phyloP scores from a whole-genome alignment of 768 basidiomycete species.

The Agrocybe pediades region DNA sequence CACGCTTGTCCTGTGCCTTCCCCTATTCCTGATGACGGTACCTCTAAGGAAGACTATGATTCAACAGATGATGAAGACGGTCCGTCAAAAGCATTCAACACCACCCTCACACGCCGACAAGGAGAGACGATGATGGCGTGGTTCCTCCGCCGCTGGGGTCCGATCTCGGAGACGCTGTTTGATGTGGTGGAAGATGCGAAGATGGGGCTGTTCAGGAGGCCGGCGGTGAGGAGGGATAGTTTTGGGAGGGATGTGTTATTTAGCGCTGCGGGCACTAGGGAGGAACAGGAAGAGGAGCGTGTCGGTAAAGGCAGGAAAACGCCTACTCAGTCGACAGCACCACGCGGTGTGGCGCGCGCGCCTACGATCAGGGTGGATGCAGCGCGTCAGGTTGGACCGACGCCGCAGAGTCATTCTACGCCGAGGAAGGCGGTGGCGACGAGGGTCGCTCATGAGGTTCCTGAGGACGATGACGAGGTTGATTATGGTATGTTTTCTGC shows the following conservation, averaged over 20 bases:
- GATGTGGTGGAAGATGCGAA: constrained; percentile 21
- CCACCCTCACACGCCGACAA: constrained; percentile 9
- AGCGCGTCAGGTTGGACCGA: too few relatives aligned
- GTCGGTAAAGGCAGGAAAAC: not conserved
- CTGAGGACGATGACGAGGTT: not conserved
- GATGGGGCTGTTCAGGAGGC: constrained; percentile 18
- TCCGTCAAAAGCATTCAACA: not conserved
- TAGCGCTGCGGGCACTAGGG: not conserved
- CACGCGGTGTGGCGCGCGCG: too few relatives aligned
- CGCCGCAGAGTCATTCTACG: not conserved
- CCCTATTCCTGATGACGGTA: not conserved
- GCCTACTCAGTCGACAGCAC: not conserved
- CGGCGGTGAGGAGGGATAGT: constrained; percentile 12
- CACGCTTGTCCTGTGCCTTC: not conserved
- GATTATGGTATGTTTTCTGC: not conserved
- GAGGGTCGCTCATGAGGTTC: not conserved
- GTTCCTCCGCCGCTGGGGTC: constrained; percentile 35
- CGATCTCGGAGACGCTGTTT: constrained; percentile 33
- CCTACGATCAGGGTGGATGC: not conserved
- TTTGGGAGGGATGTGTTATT: constrained; percentile 12
- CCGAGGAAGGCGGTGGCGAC: not conserved
- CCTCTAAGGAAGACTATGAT: not conserved
- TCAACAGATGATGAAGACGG: not conserved
- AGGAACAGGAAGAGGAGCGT: not conserved
- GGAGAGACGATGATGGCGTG: constrained; percentile 33